A percentile compares a stretch with the other conserved stretches of the same genome.
These are phyloP conservation scores for Nakazawaea ishiwadae DNA, from an alignment of 805 yeast species.

Conservation along the genomic window DNA sequence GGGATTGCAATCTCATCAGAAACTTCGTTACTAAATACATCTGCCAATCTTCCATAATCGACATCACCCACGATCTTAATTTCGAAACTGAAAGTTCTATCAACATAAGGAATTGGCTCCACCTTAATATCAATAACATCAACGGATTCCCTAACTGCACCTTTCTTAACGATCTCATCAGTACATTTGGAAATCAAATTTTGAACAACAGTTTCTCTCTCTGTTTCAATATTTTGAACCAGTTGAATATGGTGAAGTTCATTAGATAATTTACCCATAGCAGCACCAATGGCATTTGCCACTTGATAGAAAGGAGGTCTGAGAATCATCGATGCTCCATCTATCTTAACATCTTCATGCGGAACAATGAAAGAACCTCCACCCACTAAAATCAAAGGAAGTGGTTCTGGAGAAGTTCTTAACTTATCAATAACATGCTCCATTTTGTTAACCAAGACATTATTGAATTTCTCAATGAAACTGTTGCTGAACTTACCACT, in stretches of 20 bases:
- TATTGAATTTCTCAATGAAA: slow-evolving; percentile 14
- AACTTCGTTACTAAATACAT: slow-evolving; percentile 10
- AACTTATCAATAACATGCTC: slow-evolving; percentile 38
- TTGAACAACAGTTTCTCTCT: slow-evolving; percentile 19
- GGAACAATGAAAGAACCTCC: slow-evolving; percentile 47
- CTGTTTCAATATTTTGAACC: slow-evolving; percentile 8
- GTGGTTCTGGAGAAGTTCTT: slow-evolving; percentile 38
- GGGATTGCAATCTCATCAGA: slow-evolving; percentile 6
- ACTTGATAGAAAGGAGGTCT: slow-evolving; percentile 37
- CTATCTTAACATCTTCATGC: slow-evolving; percentile 17
- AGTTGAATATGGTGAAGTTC: slow-evolving; percentile 16
- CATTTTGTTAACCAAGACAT: slow-evolving; percentile 24
- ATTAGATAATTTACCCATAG: slow-evolving; percentile 39
- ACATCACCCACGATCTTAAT: slow-evolving; percentile 40
- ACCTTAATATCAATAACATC: slow-evolving; percentile 21
- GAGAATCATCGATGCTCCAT: slow-evolving; percentile 38
- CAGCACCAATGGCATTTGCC: slow-evolving; percentile 51
- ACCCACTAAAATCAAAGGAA: slow-evolving; percentile 42
- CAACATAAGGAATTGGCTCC: slow-evolving; percentile 30
- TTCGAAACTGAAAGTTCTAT: slow-evolving; percentile 28
- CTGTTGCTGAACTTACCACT: slow-evolving; percentile 15
- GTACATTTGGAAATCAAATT: slow-evolving; percentile 17
- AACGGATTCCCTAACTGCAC: slow-evolving; percentile 23
- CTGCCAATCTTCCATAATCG: slow-evolving; percentile 27
- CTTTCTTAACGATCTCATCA: slow-evolving; percentile 20